Conservation (phyloP, 768 basidiomycete genomes). For the Russula earlei region DNA sequence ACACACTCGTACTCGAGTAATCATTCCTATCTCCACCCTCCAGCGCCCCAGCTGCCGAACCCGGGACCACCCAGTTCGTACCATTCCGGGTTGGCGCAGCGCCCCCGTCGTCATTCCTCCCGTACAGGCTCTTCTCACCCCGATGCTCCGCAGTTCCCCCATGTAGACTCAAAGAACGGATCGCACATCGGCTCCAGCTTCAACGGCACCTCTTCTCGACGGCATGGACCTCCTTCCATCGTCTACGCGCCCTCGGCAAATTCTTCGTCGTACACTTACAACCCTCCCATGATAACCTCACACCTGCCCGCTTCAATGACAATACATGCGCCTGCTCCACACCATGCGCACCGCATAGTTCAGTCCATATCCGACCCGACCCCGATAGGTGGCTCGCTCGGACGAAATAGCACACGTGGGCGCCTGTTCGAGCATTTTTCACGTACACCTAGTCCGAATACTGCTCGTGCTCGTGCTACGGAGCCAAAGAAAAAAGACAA, state of each 20-base stretch:
- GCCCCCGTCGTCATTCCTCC: slow-evolving; percentile 12
- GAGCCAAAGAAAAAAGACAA: slow-evolving; percentile 1
- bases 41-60: background rate
- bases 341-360: slow-evolving; percentile 3
- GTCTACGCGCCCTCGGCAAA: slow-evolving; percentile 15
- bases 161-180: background rate
- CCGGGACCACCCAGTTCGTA: slow-evolving; percentile 4
- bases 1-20: slow-evolving; percentile 10
- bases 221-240: slow-evolving; percentile 12
- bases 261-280: slow-evolving; percentile 16
- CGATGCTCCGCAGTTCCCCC: background rate
- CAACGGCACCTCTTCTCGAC: background rate
- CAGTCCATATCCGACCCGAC: slow-evolving; percentile 20
- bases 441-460: slow-evolving; percentile 15
- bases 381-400: slow-evolving; percentile 8
- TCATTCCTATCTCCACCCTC: slow-evolving; percentile 4
- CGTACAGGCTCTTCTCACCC: slow-evolving; percentile 4
- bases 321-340: background rate
- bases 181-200: background rate
- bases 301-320: background rate
- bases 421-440: slow-evolving; percentile 16
- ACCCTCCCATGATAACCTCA: slow-evolving; percentile 14
- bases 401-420: slow-evolving; percentile 6
- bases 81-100: slow-evolving; percentile 6
- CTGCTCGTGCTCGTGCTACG: background rate